Conservation (phyloP, 345 rosid genomes). For the Citrus inodora region DNA sequence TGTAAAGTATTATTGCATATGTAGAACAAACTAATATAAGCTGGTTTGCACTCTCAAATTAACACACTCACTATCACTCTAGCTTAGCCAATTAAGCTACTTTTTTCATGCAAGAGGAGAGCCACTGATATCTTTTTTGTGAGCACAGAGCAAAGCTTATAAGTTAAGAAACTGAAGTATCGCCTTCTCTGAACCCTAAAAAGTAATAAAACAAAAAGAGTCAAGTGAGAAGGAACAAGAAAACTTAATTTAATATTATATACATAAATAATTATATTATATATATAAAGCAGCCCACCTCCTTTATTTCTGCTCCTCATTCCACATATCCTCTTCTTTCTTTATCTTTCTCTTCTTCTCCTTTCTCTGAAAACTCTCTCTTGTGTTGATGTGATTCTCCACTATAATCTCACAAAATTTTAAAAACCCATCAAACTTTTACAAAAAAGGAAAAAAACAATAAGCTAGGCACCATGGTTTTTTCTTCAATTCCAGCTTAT, state of each 20-base stretch:
- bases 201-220: slow-evolving; percentile 65
- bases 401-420: slow-evolving; percentile 32
- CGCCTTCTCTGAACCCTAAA: slow-evolving; percentile 46
- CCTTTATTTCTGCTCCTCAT: slow-evolving; percentile 58
- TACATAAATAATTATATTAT: neutral
- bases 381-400: slow-evolving; percentile 51
- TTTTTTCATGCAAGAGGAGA: slow-evolving; percentile 24
- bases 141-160: slow-evolving; percentile 31
- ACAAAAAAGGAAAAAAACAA: slow-evolving; percentile 25
- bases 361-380: slow-evolving; percentile 20
- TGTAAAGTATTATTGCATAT: slow-evolving; percentile 10
- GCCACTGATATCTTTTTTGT: slow-evolving; percentile 10
- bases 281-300: slow-evolving; percentile 53
- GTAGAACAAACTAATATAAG: slow-evolving; percentile 14
- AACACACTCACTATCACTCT: neutral
- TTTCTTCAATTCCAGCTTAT: slow-evolving; percentile 85
- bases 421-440: slow-evolving; percentile 37
- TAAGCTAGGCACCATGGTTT: slow-evolving; percentile 54
- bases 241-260: slow-evolving; percentile 22
- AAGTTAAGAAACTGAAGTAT: slow-evolving; percentile 35
- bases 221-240: slow-evolving; percentile 29
- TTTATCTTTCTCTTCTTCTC: slow-evolving; percentile 28
- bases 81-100: neutral
- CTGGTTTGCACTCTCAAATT: slow-evolving; percentile 18
- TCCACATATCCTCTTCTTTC: slow-evolving; percentile 24